These are phyloP conservation scores for Nyctanthes arbortristis DNA, from an alignment of 257 asterid species.

Conservation along the genomic window DNA sequence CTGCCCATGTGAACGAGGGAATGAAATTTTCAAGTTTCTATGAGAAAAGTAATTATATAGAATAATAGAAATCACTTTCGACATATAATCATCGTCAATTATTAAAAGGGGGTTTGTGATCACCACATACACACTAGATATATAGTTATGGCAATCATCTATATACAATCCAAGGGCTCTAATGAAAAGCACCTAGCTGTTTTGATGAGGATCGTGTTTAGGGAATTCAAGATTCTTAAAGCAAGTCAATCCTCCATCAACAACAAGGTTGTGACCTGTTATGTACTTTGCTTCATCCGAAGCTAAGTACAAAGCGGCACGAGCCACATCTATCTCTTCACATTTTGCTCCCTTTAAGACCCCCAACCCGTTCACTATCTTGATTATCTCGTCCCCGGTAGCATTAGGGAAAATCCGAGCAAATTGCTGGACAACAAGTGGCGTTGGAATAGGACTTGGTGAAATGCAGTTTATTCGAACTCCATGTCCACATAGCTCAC, in stretches of 20 bases:
- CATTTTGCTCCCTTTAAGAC: constrained; percentile 32
- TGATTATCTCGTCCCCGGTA: constrained; percentile 14
- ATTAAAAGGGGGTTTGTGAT: neutral
- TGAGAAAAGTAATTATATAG: too few relatives aligned
- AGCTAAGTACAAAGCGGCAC: constrained; percentile 36
- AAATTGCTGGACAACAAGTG: constrained; percentile 31
- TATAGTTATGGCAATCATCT: neutral
- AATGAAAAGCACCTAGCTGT: neutral
- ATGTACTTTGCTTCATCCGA: constrained; percentile 38
- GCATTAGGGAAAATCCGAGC: constrained; percentile 1
- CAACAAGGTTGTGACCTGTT: constrained; percentile 40
- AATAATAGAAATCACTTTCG: neutral
- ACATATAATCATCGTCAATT: neutral
- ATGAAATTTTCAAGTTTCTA: too few relatives aligned
- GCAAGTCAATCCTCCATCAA: constrained; percentile 42
- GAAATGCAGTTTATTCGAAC: constrained; percentile 39
- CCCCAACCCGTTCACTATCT: constrained; percentile 21
- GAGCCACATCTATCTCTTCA: constrained; percentile 36
- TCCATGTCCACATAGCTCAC: constrained; percentile 33
- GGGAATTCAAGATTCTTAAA: constrained; percentile 33
- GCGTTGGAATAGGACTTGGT: constrained; percentile 33
- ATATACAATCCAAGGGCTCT: neutral
- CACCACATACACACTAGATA: neutral
- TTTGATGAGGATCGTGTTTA: neutral
- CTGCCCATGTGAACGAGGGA: too few relatives aligned